A percentile compares a stretch with the other conserved stretches of the same genome.
Conservation (phyloP, 495 filamentous ascomycete genomes). For the Tuber indicum region DNA sequence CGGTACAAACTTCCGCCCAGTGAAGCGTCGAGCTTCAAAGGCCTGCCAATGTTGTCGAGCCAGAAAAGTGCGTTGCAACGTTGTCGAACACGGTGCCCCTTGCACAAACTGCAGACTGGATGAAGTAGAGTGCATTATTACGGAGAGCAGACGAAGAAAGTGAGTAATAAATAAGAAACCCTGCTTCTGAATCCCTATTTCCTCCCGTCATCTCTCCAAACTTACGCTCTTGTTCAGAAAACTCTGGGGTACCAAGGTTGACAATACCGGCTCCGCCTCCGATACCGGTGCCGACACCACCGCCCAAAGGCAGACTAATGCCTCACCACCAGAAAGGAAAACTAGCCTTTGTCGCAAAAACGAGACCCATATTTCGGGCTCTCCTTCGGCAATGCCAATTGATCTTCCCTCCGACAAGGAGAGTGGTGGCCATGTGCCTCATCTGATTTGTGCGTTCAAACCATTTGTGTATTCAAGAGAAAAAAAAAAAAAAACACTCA, state of each 20-base stretch:
- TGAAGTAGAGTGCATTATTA: constrained; percentile 79
- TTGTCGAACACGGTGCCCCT: constrained; percentile 76
- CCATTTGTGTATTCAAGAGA: constrained; percentile 13
- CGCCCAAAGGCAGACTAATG: constrained; percentile 28
- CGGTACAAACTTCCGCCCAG: constrained; percentile 47
- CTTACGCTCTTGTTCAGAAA: constrained; percentile 30
- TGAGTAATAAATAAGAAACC: constrained; percentile 46
- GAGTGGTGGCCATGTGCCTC: constrained; percentile 50
- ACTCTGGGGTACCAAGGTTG: constrained; percentile 41
- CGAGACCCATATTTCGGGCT: constrained; percentile 22
- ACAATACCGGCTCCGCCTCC: constrained; percentile 31
- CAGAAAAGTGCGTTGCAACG: constrained; percentile 90
- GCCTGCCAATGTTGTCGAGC: constrained; percentile 81
- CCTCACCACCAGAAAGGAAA: constrained; percentile 21
- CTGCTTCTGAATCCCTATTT: background rate
- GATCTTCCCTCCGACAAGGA: constrained; percentile 40
- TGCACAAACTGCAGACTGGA: constrained; percentile 88
- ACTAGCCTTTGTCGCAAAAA: constrained; percentile 17
- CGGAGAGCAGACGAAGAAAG: constrained; percentile 87
- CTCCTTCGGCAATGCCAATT: constrained; percentile 33
- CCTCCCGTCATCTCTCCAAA: background rate
- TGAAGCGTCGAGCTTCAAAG: constrained; percentile 77
- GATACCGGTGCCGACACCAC: constrained; percentile 28
- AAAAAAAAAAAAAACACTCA: background rate
- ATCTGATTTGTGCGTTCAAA: constrained; percentile 54